Evolutionary conservation across 169 alveolate species (phyloP).

Genomic region (Plasmodium cynomolgi): DNA sequence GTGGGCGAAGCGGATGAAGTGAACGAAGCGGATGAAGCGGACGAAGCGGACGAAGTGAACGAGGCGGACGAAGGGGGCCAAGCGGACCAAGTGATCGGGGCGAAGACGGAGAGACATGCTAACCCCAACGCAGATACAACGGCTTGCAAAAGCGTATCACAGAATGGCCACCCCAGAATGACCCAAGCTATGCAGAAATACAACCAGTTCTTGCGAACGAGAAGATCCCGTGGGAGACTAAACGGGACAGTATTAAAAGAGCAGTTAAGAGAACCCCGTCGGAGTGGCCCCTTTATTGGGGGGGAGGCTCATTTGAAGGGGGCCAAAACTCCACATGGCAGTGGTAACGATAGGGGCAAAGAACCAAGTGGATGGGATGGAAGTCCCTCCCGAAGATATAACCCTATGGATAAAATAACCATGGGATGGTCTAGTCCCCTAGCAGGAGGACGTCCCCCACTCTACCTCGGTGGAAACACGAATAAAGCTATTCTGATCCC

Average conservation of each 20-base stretch:
- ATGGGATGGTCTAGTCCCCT: background rate
- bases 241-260: background rate
- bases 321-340: background rate
- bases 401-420: background rate
- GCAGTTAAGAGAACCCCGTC: background rate
- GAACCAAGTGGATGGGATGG: background rate
- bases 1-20: background rate
- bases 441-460: background rate
- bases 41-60: background rate
- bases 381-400: background rate
- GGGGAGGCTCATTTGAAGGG: background rate
- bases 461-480: background rate
- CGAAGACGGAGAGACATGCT: background rate
- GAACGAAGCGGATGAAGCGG: background rate
- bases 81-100: background rate
- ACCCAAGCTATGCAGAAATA: background rate
- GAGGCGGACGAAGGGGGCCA: background rate
- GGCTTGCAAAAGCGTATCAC: background rate
- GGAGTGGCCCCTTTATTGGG: background rate
- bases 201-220: background rate
- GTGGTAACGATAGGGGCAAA: background rate
- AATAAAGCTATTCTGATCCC: background rate
- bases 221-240: background rate
- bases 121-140: background rate
- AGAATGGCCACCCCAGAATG: background rate